phyloP scores from a whole-genome alignment of 768 basidiomycete genomes.

The Rhizopogon sp. region DNA sequence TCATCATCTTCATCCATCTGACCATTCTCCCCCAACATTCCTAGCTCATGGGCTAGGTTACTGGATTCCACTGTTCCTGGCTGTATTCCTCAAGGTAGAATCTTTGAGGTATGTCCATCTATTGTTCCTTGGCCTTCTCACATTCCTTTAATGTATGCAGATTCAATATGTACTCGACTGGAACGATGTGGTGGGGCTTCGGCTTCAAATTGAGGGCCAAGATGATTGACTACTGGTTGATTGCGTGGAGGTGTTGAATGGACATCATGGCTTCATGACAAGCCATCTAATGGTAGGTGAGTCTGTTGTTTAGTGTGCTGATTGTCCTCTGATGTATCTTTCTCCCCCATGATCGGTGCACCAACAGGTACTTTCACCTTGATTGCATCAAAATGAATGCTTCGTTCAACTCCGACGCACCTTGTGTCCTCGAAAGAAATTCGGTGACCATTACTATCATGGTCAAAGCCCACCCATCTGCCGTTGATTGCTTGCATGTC shows the following conservation, averaged over 20 bases:
- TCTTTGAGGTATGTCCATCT: not conserved
- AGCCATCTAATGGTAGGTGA: too few relatives aligned
- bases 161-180: not conserved
- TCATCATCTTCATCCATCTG: slow-evolving; percentile 5
- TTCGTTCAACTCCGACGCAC: slow-evolving; percentile 7
- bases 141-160: slow-evolving; percentile 2
- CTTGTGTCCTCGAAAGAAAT: slow-evolving; percentile 6
- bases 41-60: not conserved
- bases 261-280: not conserved
- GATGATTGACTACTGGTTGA: not conserved
- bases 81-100: not conserved
- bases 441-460: slow-evolving; percentile 22
- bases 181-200: not conserved
- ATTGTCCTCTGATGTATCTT: not conserved
- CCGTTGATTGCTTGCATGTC: slow-evolving; percentile 20
- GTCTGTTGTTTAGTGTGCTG: too few relatives aligned
- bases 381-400: slow-evolving; percentile 3
- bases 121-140: not conserved
- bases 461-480: slow-evolving; percentile 31
- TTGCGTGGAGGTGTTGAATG: not conserved
- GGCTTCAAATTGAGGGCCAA: not conserved
- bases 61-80: not conserved
- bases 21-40: slow-evolving; percentile 4
- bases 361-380: not conserved
- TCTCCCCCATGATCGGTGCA: not conserved